Conservation (phyloP, 441 rosid species). For the Gossypium davidsonii region DNA sequence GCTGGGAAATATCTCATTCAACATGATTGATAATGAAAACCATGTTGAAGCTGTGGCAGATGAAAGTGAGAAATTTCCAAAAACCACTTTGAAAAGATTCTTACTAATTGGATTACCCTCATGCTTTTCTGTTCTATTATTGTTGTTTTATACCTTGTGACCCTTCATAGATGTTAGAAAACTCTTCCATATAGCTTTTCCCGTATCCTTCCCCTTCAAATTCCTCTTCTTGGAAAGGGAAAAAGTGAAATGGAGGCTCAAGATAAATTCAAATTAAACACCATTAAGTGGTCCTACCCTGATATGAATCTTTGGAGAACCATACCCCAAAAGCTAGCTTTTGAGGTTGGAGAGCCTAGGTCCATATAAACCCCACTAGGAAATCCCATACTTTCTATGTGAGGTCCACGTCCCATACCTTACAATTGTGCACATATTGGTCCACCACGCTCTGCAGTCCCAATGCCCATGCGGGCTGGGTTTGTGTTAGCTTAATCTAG, state of each 20-base stretch:
- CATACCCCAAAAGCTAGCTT: background rate
- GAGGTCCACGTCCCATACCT: background rate
- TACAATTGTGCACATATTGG: background rate
- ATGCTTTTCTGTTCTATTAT: background rate
- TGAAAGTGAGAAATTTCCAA: conserved; percentile 58
- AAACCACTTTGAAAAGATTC: conserved; percentile 11
- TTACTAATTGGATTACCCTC: background rate
- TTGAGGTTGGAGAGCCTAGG: background rate
- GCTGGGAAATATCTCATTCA: conserved; percentile 83
- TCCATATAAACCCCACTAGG: background rate
- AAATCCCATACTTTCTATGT: background rate
- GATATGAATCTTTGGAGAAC: background rate
- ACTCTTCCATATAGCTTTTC: background rate
- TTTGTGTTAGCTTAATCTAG: background rate
- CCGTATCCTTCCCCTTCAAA: background rate
- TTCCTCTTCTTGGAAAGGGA: background rate
- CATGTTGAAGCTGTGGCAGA: conserved; percentile 79
- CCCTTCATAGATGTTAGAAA: conserved; percentile 1
- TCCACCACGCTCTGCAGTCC: background rate
- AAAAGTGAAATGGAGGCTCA: background rate
- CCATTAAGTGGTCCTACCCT: background rate
- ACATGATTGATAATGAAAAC: conserved; percentile 77
- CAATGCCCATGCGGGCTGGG: background rate
- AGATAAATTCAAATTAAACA: background rate
- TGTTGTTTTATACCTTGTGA: background rate